These are phyloP conservation scores for Candida golubevii DNA, from an alignment of 805 yeast genomes.

Conservation along the genomic window DNA sequence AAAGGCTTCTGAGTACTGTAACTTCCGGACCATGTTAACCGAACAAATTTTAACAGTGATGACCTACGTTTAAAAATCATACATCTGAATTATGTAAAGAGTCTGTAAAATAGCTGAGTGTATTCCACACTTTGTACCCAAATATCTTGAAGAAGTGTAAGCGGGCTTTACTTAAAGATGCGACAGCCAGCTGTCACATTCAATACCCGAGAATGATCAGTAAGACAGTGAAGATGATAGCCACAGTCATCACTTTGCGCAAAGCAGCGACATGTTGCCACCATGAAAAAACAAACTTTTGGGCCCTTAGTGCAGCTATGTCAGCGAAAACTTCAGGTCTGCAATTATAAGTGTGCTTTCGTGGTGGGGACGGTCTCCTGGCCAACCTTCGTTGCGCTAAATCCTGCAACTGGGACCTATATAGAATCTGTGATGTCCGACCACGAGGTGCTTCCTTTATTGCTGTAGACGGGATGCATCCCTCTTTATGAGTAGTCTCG, in stretches of 20 bases:
- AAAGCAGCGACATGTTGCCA: conserved; percentile 1
- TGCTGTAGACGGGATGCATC: too few relatives aligned
- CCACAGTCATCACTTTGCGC: neutral
- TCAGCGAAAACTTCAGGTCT: neutral
- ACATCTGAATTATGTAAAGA: too few relatives aligned
- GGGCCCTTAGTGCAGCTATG: neutral
- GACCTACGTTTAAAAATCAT: too few relatives aligned
- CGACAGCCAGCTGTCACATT: neutral
- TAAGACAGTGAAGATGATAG: neutral
- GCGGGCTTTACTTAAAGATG: neutral
- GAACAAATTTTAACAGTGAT: too few relatives aligned
- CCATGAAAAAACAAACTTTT: neutral
- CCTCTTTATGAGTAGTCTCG: too few relatives aligned
- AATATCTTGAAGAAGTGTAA: neutral
- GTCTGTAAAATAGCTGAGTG: too few relatives aligned
- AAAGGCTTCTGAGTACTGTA: too few relatives aligned
- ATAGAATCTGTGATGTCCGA: conserved; percentile 9
- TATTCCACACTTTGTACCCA: neutral
- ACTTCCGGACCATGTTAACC: too few relatives aligned
- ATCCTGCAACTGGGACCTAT: conserved; percentile 13
- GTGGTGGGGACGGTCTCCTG: conserved; percentile 1
- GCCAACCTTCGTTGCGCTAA: neutral
- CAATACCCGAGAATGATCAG: conserved; percentile 2
- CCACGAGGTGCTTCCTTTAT: conserved; percentile 7
- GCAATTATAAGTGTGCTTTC: neutral